Evolutionary conservation across 495 filamentous ascomycete species (phyloP).

Genomic region (Hypoxylon trugodes): DNA sequence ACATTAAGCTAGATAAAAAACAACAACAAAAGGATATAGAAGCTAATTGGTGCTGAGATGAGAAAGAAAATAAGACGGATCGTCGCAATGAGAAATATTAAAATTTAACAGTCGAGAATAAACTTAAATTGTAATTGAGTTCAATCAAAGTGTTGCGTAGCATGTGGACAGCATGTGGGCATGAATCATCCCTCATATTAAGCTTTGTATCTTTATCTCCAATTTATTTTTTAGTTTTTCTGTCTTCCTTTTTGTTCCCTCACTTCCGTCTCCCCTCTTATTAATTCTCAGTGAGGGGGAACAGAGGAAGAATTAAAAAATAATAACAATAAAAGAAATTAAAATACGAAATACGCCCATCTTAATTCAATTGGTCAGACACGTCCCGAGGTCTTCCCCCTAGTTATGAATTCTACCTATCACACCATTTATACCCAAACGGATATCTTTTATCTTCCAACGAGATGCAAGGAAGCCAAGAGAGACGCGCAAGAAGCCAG

Average conservation of each 20-base stretch:
- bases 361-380: not conserved
- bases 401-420: not conserved
- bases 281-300: not conserved
- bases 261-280: too few relatives aligned
- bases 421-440: not conserved
- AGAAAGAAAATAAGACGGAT: too few relatives aligned
- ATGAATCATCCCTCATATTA: not conserved
- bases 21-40: not conserved
- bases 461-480: constrained; percentile 5
- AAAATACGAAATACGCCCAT: not conserved
- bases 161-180: constrained; percentile 1
- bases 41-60: too few relatives aligned
- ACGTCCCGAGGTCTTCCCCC: not conserved
- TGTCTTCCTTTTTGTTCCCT: not conserved
- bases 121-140: constrained; percentile 1
- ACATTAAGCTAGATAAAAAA: not conserved
- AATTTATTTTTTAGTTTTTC: not conserved
- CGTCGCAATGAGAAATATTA: constrained; percentile 2
- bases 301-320: not conserved
- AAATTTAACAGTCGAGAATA: not conserved
- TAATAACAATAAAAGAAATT: constrained; percentile 4
- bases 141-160: not conserved
- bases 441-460: not conserved
- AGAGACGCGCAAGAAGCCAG: constrained; percentile 12
- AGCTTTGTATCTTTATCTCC: not conserved